phyloP scores from a whole-genome alignment of 1,139 yeast species.

The Lodderomyces margitis region DNA sequence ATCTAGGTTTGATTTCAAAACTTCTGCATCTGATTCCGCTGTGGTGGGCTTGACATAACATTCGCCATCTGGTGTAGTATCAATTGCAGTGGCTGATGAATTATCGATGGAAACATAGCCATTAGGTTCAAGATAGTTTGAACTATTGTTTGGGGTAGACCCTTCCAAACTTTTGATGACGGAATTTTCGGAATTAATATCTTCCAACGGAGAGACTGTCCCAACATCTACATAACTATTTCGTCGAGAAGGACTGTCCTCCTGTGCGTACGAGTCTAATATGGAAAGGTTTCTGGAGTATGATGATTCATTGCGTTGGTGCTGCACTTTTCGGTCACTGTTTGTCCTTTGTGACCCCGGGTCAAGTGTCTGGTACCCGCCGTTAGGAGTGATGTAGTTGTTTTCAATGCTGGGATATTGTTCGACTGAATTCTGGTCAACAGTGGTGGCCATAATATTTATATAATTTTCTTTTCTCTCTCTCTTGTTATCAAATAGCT shows the following conservation, averaged over 20 bases:
- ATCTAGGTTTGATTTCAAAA: conserved; percentile 51
- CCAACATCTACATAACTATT: conserved; percentile 6
- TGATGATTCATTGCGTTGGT: conserved; percentile 29
- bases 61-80: conserved; percentile 9
- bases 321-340: conserved; percentile 4
- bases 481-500: too few species aligned
- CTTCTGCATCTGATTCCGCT: conserved; percentile 12
- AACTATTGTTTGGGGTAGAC: conserved; percentile 8
- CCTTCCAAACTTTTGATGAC: conserved; percentile 11
- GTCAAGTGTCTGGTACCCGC: neutral
- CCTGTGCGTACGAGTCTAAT: conserved; percentile 26
- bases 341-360: conserved; percentile 2
- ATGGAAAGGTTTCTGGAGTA: conserved; percentile 37
- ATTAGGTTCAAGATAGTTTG: conserved; percentile 2
- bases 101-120: neutral
- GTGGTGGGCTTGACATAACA: conserved; percentile 17
- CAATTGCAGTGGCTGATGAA: conserved; percentile 2
- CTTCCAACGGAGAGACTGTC: neutral
- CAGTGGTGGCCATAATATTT: conserved; percentile 3
- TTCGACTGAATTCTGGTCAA: conserved; percentile 4
- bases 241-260: conserved; percentile 17
- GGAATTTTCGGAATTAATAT: conserved; percentile 6
- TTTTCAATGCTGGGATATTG: neutral
- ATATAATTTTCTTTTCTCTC: too few species aligned
- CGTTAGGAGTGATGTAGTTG: neutral